phyloP scores from a whole-genome alignment of 2,329 filamentous ascomycete species.

The Cladophialophora chaetospira region DNA sequence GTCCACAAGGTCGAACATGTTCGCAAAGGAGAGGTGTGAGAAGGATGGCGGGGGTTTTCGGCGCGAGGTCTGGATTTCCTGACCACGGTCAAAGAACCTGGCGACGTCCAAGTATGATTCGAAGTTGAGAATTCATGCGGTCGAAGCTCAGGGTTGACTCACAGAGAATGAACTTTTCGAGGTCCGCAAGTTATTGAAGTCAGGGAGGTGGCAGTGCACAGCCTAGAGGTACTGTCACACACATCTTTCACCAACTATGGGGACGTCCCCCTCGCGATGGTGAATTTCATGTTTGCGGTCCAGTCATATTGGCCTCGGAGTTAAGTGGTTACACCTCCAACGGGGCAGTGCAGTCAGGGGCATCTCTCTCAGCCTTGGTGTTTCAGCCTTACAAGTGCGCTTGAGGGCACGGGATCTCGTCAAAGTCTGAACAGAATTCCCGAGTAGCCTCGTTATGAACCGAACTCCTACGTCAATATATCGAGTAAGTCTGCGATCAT shows the following conservation, averaged over 20 bases:
- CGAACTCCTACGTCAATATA: too few species aligned
- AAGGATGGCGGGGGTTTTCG: not conserved
- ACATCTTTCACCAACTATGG: not conserved
- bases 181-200: not conserved
- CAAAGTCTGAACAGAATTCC: not conserved
- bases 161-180: not conserved
- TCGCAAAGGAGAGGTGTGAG: not conserved
- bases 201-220: not conserved
- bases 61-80: too few species aligned
- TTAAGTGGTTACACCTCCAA: not conserved
- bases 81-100: too few species aligned
- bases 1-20: constrained; percentile 15
- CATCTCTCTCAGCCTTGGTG: constrained; percentile 1
- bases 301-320: too few species aligned
- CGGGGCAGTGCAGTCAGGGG: not conserved
- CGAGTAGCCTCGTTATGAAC: too few species aligned
- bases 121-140: too few species aligned
- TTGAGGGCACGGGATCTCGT: too few species aligned
- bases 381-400: constrained; percentile 2
- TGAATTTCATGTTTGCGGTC: too few species aligned
- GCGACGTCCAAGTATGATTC: too few species aligned
- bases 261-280: not conserved
- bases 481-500: too few species aligned
- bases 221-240: not conserved
- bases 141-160: not conserved